Conservation (phyloP, 495 filamentous ascomycete genomes). For the Penicillium antarcticum region DNA sequence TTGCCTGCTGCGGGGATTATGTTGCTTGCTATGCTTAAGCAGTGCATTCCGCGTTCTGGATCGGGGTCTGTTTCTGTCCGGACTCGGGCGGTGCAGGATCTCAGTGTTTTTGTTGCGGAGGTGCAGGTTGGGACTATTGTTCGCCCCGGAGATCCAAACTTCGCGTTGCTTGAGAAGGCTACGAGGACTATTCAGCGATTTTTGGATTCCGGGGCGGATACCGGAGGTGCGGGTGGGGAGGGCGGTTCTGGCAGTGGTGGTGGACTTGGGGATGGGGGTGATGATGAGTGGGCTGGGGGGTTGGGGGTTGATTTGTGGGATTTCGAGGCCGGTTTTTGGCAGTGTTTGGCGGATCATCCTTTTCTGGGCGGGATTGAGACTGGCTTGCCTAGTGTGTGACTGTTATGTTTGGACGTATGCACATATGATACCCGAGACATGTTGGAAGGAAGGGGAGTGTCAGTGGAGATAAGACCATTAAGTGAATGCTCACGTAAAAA, state of each 20-base stretch:
- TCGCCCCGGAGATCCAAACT: conserved; percentile 33
- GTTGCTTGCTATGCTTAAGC: conserved; percentile 32
- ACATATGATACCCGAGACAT: background rate
- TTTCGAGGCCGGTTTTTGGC: conserved; percentile 32
- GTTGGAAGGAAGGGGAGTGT: background rate
- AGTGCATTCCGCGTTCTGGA: conserved; percentile 3
- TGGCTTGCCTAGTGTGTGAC: conserved; percentile 13
- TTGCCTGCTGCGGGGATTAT: conserved; percentile 41
- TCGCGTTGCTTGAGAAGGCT: conserved; percentile 27
- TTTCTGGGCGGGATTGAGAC: conserved; percentile 24
- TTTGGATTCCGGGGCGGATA: conserved; percentile 24
- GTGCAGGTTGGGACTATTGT: conserved; percentile 35
- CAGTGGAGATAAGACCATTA: background rate
- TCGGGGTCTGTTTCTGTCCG: conserved; percentile 8
- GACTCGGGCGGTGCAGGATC: conserved; percentile 28
- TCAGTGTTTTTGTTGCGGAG: conserved; percentile 39
- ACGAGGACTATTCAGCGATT: conserved; percentile 31
- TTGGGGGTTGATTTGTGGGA: conserved; percentile 32
- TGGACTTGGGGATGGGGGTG: conserved; percentile 6
- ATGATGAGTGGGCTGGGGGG: conserved; percentile 28
- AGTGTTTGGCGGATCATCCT: conserved; percentile 32
- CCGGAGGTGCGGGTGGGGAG: conserved; percentile 4
- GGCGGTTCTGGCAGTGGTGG: conserved; percentile 12
- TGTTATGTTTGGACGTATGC: background rate
- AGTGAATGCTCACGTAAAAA: background rate